These are phyloP conservation scores for Penicillium sp. DNA, from an alignment of 2,329 filamentous ascomycete genomes.

Conservation along the genomic window DNA sequence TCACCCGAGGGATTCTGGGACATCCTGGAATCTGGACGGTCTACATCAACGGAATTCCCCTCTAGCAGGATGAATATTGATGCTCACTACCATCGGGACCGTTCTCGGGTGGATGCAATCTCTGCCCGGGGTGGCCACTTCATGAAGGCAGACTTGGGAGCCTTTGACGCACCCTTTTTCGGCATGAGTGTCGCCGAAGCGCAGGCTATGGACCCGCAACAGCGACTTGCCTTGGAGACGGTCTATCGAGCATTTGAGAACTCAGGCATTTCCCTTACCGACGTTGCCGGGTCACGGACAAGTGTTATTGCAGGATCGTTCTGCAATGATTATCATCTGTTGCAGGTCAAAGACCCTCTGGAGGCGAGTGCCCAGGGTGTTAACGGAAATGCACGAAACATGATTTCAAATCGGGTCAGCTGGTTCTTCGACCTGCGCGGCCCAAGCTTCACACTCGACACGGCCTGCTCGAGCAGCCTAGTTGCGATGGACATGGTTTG, in stretches of 20 bases:
- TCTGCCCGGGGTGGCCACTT: conserved; percentile 26
- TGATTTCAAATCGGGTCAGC: conserved; percentile 37
- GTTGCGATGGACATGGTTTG: conserved; percentile 35
- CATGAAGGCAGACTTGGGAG: conserved; percentile 28
- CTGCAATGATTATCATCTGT: conserved; percentile 34
- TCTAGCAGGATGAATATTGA: conserved; percentile 31
- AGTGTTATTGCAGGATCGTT: conserved; percentile 40
- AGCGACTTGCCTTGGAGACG: conserved; percentile 36
- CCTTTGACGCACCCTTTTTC: conserved; percentile 42
- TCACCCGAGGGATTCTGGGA: conserved; percentile 29
- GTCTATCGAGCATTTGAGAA: conserved; percentile 35
- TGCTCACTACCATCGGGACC: conserved; percentile 28
- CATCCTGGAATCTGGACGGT: conserved; percentile 26
- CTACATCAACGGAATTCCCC: conserved; percentile 29
- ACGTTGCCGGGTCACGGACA: conserved; percentile 29
- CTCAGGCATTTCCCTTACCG: neutral
- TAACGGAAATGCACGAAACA: neutral
- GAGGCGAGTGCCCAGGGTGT: neutral
- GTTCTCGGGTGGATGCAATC: neutral
- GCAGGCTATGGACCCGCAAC: conserved; percentile 17
- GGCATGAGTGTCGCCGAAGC: conserved; percentile 32
- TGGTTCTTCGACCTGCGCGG: conserved; percentile 37
- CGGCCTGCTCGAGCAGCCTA: conserved; percentile 34
- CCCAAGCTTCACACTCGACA: conserved; percentile 34
- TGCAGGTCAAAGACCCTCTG: conserved; percentile 28